Percentiles rank a stretch among this genome's conserved stretches.
Conservation (phyloP, 2,329 filamentous ascomycete species). For the Talaromyces sp. region DNA sequence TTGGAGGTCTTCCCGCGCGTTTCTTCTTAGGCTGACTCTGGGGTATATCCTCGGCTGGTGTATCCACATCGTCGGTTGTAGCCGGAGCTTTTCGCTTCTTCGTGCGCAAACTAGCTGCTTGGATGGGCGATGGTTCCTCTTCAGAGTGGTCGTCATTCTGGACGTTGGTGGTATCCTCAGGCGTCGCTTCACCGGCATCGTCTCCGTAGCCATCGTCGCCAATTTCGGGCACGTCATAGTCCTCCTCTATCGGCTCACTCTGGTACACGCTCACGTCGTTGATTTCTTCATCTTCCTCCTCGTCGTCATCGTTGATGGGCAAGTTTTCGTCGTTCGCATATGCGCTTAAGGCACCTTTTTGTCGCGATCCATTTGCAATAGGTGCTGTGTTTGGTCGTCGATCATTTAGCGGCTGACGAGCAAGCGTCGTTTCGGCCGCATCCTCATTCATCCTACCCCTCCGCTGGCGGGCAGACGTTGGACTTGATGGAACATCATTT, state of each 20-base stretch:
- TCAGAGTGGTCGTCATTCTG: slow-evolving; percentile 24
- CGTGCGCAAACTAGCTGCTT: slow-evolving; percentile 15
- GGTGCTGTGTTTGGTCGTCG: slow-evolving; percentile 37
- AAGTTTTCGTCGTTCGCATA: slow-evolving; percentile 39
- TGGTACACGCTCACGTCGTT: slow-evolving; percentile 21
- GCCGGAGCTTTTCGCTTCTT: not conserved
- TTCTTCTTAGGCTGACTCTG: slow-evolving; percentile 28
- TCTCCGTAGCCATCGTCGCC: slow-evolving; percentile 23
- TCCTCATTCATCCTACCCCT: slow-evolving; percentile 23
- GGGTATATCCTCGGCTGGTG: slow-evolving; percentile 22
- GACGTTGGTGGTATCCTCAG: slow-evolving; percentile 16
- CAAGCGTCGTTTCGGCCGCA: slow-evolving; percentile 23
- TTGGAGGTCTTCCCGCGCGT: slow-evolving; percentile 34
- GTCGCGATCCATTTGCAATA: slow-evolving; percentile 28
- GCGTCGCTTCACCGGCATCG: slow-evolving; percentile 25
- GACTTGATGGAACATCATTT: slow-evolving; percentile 40
- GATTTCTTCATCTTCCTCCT: slow-evolving; percentile 27
- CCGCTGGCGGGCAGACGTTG: slow-evolving; percentile 35
- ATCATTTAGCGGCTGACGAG: slow-evolving; percentile 38
- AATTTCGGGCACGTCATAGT: slow-evolving; percentile 12
- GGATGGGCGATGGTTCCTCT: slow-evolving; percentile 19
- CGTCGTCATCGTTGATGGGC: slow-evolving; percentile 33
- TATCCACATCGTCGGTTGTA: slow-evolving; percentile 15
- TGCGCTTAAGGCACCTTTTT: slow-evolving; percentile 25
- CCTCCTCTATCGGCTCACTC: slow-evolving; percentile 7